These are phyloP conservation scores for Begonia loranthoides DNA, from an alignment of 306 rosid species.

Conservation along the genomic window DNA sequence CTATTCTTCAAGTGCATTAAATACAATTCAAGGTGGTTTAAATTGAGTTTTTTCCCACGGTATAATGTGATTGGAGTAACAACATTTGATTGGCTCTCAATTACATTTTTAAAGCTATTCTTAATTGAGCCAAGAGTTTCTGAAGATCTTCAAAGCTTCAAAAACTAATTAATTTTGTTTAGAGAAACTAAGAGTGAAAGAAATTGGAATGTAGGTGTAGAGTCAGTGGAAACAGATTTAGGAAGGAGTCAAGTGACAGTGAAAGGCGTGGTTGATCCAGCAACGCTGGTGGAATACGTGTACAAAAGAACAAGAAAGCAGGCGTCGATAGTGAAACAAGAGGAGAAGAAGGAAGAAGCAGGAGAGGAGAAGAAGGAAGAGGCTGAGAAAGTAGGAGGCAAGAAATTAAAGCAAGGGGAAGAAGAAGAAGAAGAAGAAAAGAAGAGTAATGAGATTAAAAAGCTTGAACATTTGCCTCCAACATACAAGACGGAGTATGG, in stretches of 20 bases:
- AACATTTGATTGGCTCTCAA: too few relatives aligned
- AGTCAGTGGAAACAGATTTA: slow-evolving; percentile 71
- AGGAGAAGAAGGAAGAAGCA: slow-evolving; percentile 36
- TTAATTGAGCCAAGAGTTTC: too few relatives aligned
- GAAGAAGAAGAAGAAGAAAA: slow-evolving; percentile 13
- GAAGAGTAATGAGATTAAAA: slow-evolving; percentile 10
- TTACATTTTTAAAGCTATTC: too few relatives aligned
- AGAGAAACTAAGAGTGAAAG: too few relatives aligned
- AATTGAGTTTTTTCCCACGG: too few relatives aligned
- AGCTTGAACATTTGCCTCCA: slow-evolving; percentile 5
- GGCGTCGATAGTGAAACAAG: slow-evolving; percentile 53
- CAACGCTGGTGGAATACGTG: slow-evolving; percentile 51
- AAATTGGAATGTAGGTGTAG: slow-evolving; percentile 45
- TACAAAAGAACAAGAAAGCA: slow-evolving; percentile 55
- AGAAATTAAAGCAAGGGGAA: slow-evolving; percentile 14
- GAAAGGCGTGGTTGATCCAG: slow-evolving; percentile 57
- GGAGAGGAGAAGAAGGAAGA: slow-evolving; percentile 19
- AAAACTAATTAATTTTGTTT: too few relatives aligned
- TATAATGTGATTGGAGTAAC: too few relatives aligned
- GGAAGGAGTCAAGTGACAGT: slow-evolving; percentile 55
- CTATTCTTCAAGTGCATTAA: too few relatives aligned
- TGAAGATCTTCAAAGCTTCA: too few relatives aligned
- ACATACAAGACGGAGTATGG: slow-evolving; percentile 26
- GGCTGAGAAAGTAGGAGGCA: slow-evolving; percentile 26
- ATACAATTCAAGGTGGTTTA: too few relatives aligned